Conservation (phyloP, 2,329 filamentous ascomycete genomes). For the Penicillium oxalicum region DNA sequence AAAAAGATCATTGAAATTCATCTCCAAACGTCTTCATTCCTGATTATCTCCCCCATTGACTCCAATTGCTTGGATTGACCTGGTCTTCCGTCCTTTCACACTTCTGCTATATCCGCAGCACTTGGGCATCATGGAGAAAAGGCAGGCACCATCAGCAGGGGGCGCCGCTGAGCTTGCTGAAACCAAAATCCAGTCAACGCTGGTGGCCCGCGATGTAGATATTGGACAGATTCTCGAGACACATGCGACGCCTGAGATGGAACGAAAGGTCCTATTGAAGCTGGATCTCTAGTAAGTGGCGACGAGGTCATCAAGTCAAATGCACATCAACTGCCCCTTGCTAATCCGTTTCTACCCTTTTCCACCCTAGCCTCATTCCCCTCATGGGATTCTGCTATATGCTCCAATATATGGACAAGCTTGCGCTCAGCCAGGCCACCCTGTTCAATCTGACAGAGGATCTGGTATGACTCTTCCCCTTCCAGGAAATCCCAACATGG, state of each 20-base stretch:
- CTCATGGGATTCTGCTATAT: slow-evolving; percentile 24
- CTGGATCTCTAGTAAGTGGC: slow-evolving; percentile 26
- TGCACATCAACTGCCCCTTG: slow-evolving; percentile 12
- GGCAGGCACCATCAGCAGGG: slow-evolving; percentile 3
- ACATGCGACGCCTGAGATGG: slow-evolving; percentile 18
- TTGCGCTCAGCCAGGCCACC: slow-evolving; percentile 22
- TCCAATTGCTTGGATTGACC: background rate
- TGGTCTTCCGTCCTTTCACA: background rate
- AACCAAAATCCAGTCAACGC: slow-evolving; percentile 9
- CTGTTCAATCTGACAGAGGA: slow-evolving; percentile 20
- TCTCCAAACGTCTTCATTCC: no score
- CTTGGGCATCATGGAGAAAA: slow-evolving; percentile 15
- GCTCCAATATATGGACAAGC: slow-evolving; percentile 27
- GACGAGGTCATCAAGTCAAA: background rate
- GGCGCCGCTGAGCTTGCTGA: slow-evolving; percentile 13
- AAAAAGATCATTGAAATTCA: no score
- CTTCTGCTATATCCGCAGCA: background rate
- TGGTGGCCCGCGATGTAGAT: slow-evolving; percentile 21
- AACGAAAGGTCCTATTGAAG: slow-evolving; percentile 22
- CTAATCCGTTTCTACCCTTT: slow-evolving; percentile 19
- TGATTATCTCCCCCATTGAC: no score
- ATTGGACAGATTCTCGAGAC: slow-evolving; percentile 23
- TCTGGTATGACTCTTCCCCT: slow-evolving; percentile 9
- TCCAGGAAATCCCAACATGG: background rate
- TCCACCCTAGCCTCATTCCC: slow-evolving; percentile 9